Conservation (phyloP, 2,329 filamentous ascomycete species). For the Diplodia corticola region DNA sequence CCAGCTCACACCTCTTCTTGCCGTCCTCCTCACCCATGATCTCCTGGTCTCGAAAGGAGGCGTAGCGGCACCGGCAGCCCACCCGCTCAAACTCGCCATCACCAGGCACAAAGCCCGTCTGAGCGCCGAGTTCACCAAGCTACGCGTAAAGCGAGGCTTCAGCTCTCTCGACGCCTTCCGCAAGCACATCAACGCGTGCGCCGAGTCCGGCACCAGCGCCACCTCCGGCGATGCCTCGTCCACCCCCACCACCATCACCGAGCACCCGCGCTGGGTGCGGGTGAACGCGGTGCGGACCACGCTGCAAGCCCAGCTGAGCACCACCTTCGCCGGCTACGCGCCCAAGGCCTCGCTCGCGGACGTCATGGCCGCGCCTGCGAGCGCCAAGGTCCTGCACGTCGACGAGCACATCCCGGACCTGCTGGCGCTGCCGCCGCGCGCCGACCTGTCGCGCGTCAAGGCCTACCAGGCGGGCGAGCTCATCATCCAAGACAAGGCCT, state of each 20-base stretch:
- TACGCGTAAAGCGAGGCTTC: constrained; percentile 70
- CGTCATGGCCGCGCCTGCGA: constrained; percentile 49
- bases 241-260: constrained; percentile 39
- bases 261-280: constrained; percentile 86
- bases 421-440: constrained; percentile 70
- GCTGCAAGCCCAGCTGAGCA: constrained; percentile 69
- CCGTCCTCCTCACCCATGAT: constrained; percentile 83
- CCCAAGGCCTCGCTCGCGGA: constrained; percentile 58
- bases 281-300: constrained; percentile 77
- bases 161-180: constrained; percentile 67
- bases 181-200: constrained; percentile 53
- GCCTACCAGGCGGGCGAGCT: constrained; percentile 76
- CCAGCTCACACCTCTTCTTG: constrained; percentile 76
- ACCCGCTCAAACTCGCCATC: constrained; percentile 74
- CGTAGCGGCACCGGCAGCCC: constrained; percentile 75
- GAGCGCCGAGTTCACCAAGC: constrained; percentile 77
- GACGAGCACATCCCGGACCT: constrained; percentile 83
- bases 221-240: constrained; percentile 26
- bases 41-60: constrained; percentile 78
- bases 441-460: constrained; percentile 69
- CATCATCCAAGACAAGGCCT: constrained; percentile 94
- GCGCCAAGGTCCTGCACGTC: constrained; percentile 61
- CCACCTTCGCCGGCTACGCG: constrained; percentile 68
- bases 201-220: constrained; percentile 26
- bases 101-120: constrained; percentile 81